Base-by-base conservation (phyloP, 1,284 basidiomycete genomes). In the Phellopilus nigrolimitatus region DNA sequence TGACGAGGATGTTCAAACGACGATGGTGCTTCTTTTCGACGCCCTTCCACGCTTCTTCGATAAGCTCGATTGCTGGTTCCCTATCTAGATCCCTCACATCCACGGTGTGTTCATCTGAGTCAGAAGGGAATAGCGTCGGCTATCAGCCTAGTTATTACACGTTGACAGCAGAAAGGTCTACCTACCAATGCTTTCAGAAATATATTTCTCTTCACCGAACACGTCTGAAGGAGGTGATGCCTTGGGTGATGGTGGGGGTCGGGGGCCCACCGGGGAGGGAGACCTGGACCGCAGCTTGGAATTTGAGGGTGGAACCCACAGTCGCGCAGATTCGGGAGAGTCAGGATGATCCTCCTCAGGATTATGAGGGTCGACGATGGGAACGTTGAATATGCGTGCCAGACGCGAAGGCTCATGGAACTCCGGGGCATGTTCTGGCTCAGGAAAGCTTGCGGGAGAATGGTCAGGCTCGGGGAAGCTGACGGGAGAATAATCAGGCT, bases 21-120 rank as follows among this genome's bases (percentile, higher is more conserved):
- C 43, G 28, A n/a, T 42, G 44, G 5, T 39, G 34, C 17, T 42
- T 51, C 24, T 44, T 50, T 38, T 42, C 44, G 3, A 55, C 53
- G 9, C n/a, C 13, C 28, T 36, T 55, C 53, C 53, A 55, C 10
- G 44, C 49, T 44, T 54, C 48, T 28, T 51, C 43, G 36, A 55
- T 51, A 13, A 40, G 34, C 9, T 37, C 25, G 21, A 43, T 38
- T n/a, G 48, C 49, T 13, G 28, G 31, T 24, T 55, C 53, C 17
- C 43, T 19, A 5, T 28, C 24, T 4, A 55, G 48, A 21, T 47
- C 44, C 9, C 49, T 42, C 2, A 55, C 53, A 38, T 55, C 53
- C 10, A 55, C 40, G 7, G 46, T 46, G 12, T 21, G 21, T 19
- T 53, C 51, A 9, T 48, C 51, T 52, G 33, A n/a, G n/a, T n/a